Evolutionary conservation across 2,329 filamentous ascomycete species (phyloP), one percentile per base, ranked within the genome.

Genomic region (Madurella mycetomatis): DNA sequence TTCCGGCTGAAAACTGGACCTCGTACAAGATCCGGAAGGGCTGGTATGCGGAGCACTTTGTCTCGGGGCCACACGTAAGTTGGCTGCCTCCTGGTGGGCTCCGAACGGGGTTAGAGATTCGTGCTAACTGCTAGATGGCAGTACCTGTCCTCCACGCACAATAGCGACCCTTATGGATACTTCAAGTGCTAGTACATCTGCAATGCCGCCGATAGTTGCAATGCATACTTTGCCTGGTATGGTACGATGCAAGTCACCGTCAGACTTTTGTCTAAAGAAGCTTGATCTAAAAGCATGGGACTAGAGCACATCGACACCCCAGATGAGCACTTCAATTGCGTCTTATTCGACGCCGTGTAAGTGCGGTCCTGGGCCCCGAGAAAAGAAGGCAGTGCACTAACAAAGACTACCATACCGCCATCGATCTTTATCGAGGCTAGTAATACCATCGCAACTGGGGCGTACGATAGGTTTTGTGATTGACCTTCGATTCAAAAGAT

Each of bases 111-210:
- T 15, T 9, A 16, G 17, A 4, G 32, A 40, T 31, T 37, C 25
- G 18, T 37, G 37, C 49, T 47, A 30, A 40, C 30, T 19, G 13
- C 15, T 9, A 17, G 12, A 16, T 31, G 40, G 12, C 16, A 64
- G 61, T 54, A 56, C 50, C 51, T 67, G 40, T 54, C 45, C 30
- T 53, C 55, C 45, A 54, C 25, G 11, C 54, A 59, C n/a, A 41
- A 49, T 9, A 50, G 37, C 25, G 62, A 60, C 9, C 61, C 57
- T 11, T 67, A 64, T 44, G 65, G 57, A 37, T 59, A 62, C 0
- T 68, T 63, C 60, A 66, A 67, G 56, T 68, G 66, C 54, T 65
- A 67, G 60, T 67, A 58, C 34, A 57, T 54, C 11, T 68, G 66
- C 57, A 67, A 67, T 25, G 60, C 53, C 1, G 60, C 57, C 4